phyloP scores from a whole-genome alignment of 164 flowering plant species.

The Vitis rotundifolia region DNA sequence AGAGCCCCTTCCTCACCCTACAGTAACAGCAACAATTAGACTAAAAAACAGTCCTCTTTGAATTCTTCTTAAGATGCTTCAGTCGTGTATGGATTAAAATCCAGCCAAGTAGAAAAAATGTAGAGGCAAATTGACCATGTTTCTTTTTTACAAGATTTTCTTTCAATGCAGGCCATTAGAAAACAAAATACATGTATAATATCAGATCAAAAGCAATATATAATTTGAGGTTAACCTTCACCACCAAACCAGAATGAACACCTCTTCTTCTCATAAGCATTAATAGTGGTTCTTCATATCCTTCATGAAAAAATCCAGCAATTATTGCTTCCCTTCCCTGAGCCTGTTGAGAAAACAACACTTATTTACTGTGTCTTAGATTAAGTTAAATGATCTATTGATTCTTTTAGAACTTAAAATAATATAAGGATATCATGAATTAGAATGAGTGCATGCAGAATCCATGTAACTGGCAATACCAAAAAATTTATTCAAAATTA shows the following conservation, averaged over 20 bases:
- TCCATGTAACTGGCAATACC: not conserved
- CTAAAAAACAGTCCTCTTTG: not conserved
- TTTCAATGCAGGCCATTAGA: not conserved
- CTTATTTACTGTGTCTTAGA: not conserved
- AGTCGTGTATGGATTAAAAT: not conserved
- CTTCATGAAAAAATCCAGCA: conserved; percentile 95
- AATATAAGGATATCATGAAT: not conserved
- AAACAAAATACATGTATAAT: too few relatives aligned
- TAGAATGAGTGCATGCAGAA: not conserved
- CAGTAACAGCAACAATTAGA: conserved; percentile 14
- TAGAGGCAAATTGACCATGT: not conserved
- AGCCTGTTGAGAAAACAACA: conserved; percentile 46
- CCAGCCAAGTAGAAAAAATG: too few relatives aligned
- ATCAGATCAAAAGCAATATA: too few relatives aligned
- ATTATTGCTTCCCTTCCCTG: conserved; percentile 86
- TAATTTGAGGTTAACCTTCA: conserved; percentile 55
- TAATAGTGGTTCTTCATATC: conserved; percentile 80
- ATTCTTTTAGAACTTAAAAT: not conserved
- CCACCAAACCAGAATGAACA: conserved; percentile 92
- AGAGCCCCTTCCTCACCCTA: conserved; percentile 99
- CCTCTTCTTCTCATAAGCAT: conserved; percentile 99
- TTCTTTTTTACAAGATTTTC: not conserved
- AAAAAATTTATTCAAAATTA: not conserved
- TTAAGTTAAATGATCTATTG: not conserved
- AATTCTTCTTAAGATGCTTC: not conserved